A percentile compares a stretch with the other conserved stretches of the same genome.
Evolutionary conservation across 768 basidiomycete genomes (phyloP).

Genomic region (Trametes elegans): DNA sequence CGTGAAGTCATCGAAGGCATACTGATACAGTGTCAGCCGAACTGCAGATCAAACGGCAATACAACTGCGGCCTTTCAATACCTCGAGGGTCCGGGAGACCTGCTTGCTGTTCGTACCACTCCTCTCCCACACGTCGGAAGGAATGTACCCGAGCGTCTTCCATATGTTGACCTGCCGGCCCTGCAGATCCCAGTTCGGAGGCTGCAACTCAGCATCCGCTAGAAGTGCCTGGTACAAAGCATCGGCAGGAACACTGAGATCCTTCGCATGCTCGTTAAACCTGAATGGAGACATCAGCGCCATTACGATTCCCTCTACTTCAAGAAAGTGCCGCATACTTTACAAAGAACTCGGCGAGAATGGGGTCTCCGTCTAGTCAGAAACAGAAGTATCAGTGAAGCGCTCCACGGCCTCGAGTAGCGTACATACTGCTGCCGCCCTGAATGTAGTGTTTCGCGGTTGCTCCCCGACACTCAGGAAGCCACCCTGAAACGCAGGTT

Average conservation of each 20-base stretch:
- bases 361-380: constrained; percentile 55
- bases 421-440: constrained; percentile 56
- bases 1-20: constrained; percentile 62
- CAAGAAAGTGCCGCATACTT: constrained; percentile 48
- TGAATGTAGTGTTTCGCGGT: constrained; percentile 53
- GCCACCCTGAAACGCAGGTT: constrained; percentile 47
- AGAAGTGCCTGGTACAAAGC: constrained; percentile 57
- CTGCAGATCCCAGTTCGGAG: constrained; percentile 61
- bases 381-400: neutral
- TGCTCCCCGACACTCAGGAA: constrained; percentile 63
- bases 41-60: too few species aligned
- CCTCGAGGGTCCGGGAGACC: constrained; percentile 61
- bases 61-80: constrained; percentile 16
- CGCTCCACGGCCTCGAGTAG: neutral
- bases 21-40: constrained; percentile 33
- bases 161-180: constrained; percentile 57
- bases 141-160: constrained; percentile 46
- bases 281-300: constrained; percentile 29
- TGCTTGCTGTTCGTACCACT: constrained; percentile 61
- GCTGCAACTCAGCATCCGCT: constrained; percentile 56
- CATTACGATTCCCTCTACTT: too few species aligned
- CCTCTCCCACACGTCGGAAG: constrained; percentile 32
- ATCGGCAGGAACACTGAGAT: constrained; percentile 45
- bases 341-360: constrained; percentile 62
- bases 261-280: constrained; percentile 47